Evolutionary conservation across 768 basidiomycete species (phyloP).

Genomic region (Imleria badia): DNA sequence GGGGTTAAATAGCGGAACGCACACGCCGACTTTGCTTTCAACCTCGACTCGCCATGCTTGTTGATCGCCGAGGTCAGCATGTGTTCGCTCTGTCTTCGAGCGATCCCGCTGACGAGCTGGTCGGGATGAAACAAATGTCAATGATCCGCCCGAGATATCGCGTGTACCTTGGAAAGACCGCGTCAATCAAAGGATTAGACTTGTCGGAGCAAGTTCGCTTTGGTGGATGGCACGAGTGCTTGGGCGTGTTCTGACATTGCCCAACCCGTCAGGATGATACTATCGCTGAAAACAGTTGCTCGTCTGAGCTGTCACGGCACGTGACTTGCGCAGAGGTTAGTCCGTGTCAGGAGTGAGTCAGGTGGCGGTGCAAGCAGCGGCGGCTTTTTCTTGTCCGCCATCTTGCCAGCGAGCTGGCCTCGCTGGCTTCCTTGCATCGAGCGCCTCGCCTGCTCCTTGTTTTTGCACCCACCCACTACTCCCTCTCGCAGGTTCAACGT

Average conservation of each 20-base stretch:
- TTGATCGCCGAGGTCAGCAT: conserved; percentile 49
- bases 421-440: too few species aligned
- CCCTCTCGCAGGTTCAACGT: too few species aligned
- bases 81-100: conserved; percentile 62
- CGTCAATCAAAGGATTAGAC: not conserved
- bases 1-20: conserved; percentile 86
- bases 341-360: too few species aligned
- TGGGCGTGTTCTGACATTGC: conserved; percentile 92
- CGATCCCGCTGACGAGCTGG: conserved; percentile 29
- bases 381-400: too few species aligned
- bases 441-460: too few species aligned
- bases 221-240: conserved; percentile 79
- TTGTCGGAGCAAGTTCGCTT: conserved; percentile 40
- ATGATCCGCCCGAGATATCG: conserved; percentile 71
- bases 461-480: too few species aligned
- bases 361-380: too few species aligned
- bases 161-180: conserved; percentile 64
- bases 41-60: conserved; percentile 15
- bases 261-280: conserved; percentile 90
- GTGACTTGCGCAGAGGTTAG: too few species aligned
- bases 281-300: conserved; percentile 29
- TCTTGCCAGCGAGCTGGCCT: too few species aligned
- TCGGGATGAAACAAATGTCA: conserved; percentile 78
- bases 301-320: too few species aligned
- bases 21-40: conserved; percentile 40